A percentile compares a stretch with the other conserved stretches of the same genome.
phyloP scores from a whole-genome alignment of 352 stramenopile species.

The Nothophytophthora sp. region DNA sequence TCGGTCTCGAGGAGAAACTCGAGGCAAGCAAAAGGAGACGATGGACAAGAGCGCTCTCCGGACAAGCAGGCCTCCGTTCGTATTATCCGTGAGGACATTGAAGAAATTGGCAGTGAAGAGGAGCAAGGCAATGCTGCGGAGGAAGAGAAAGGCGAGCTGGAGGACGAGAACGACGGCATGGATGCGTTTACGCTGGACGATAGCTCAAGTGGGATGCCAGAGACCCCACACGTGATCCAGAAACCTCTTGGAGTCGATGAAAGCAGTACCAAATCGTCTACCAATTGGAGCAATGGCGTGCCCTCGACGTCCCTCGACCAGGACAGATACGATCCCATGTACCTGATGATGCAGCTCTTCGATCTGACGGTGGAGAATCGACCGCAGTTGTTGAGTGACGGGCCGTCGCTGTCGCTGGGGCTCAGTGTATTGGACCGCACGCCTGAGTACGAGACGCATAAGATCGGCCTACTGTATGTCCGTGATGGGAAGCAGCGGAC shows the following conservation, averaged over 20 bases:
- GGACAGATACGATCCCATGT: constrained; percentile 51
- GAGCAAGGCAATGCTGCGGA: not conserved
- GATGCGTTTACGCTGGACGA: constrained; percentile 33
- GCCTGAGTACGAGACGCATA: constrained; percentile 84
- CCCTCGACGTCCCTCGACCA: not conserved
- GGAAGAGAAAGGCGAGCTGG: constrained; percentile 2
- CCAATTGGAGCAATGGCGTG: not conserved
- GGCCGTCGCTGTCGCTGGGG: constrained; percentile 51
- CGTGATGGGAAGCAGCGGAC: constrained; percentile 50
- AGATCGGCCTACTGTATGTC: constrained; percentile 84
- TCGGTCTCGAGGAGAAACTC: constrained; percentile 5
- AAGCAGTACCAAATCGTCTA: not conserved
- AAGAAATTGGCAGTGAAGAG: constrained; percentile 15
- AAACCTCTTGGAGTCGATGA: constrained; percentile 10
- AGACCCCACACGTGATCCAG: constrained; percentile 1
- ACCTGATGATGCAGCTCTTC: constrained; percentile 87
- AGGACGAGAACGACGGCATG: constrained; percentile 10
- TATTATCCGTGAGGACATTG: constrained; percentile 27
- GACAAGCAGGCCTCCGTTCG: constrained; percentile 11
- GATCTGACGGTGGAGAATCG: constrained; percentile 56
- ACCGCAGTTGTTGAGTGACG: constrained; percentile 62
- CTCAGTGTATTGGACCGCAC: constrained; percentile 82
- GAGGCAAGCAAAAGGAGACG: constrained; percentile 30
- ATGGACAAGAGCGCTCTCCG: constrained; percentile 18
- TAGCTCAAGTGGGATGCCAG: not conserved